Evolutionary conservation across 2,329 filamentous ascomycete species (phyloP).

Genomic region (Hymenoscyphus linearis): DNA sequence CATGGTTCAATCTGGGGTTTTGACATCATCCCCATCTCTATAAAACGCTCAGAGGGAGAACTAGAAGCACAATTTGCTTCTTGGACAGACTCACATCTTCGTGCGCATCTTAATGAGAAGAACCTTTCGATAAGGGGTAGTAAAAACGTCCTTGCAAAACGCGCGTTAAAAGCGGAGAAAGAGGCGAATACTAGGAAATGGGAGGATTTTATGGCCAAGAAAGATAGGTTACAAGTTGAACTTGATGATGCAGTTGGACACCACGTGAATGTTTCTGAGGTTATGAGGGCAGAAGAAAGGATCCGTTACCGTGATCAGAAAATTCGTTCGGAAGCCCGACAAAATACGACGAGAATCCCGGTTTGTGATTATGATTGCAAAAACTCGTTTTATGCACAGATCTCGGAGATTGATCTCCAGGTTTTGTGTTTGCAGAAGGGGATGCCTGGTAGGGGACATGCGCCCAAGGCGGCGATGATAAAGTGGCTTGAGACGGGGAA

Average conservation of each 20-base stretch:
- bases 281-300: background rate
- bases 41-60: background rate
- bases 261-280: background rate
- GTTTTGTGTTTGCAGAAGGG: slow-evolving; percentile 13
- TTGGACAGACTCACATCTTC: background rate
- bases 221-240: background rate
- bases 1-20: background rate
- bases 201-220: background rate
- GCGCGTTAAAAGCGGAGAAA: background rate
- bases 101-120: background rate
- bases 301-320: background rate
- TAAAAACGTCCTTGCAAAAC: background rate
- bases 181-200: background rate
- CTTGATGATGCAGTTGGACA: background rate
- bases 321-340: background rate
- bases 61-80: background rate
- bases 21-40: background rate
- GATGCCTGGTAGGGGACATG: slow-evolving; percentile 11
- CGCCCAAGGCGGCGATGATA: slow-evolving; percentile 15
- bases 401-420: slow-evolving; percentile 10
- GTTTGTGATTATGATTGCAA: slow-evolving; percentile 20
- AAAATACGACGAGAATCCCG: background rate
- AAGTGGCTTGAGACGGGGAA: slow-evolving; percentile 21
- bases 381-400: slow-evolving; percentile 19
- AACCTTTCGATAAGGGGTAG: background rate